A percentile compares a stretch with the other conserved stretches of the same genome.
Conservation (phyloP, 2,329 filamentous ascomycete genomes). For the Colletotrichum abscissum region DNA sequence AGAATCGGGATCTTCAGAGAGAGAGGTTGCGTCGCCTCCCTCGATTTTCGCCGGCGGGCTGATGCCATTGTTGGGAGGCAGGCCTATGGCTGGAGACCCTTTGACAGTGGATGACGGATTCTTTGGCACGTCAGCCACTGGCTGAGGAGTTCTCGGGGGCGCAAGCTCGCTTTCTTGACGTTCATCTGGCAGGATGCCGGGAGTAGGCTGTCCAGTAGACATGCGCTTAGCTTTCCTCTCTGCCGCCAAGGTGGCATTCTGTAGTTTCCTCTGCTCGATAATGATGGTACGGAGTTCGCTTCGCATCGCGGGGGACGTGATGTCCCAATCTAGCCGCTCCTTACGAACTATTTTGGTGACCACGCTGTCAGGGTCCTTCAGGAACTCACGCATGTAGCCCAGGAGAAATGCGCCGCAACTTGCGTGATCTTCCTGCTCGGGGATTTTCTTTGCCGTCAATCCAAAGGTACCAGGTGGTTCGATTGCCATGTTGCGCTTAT, state of each 20-base stretch:
- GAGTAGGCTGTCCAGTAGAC: conserved; percentile 41
- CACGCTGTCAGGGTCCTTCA: conserved; percentile 79
- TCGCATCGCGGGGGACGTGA: conserved; percentile 72
- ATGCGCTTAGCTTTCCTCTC: conserved; percentile 50
- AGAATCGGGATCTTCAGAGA: background rate
- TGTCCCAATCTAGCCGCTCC: conserved; percentile 61
- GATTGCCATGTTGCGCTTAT: conserved; percentile 63
- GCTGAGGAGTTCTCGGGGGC: conserved; percentile 19
- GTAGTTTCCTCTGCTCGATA: conserved; percentile 69
- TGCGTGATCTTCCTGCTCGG: conserved; percentile 83
- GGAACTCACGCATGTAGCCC: conserved; percentile 85
- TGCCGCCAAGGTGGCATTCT: conserved; percentile 56
- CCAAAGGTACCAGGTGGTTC: conserved; percentile 49
- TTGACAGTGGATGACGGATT: conserved; percentile 29
- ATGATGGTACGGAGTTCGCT: conserved; percentile 74
- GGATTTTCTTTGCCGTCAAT: conserved; percentile 80
- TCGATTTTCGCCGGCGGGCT: background rate
- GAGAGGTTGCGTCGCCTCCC: background rate
- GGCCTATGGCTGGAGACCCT: conserved; percentile 10
- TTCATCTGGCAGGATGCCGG: conserved; percentile 9
- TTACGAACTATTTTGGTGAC: conserved; percentile 73
- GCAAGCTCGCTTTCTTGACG: background rate
- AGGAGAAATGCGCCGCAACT: conserved; percentile 93
- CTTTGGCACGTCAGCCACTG: conserved; percentile 33
- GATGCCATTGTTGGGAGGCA: background rate